Evolutionary conservation across 768 basidiomycete species (phyloP).

Genomic region (Phanerochaete sordida): DNA sequence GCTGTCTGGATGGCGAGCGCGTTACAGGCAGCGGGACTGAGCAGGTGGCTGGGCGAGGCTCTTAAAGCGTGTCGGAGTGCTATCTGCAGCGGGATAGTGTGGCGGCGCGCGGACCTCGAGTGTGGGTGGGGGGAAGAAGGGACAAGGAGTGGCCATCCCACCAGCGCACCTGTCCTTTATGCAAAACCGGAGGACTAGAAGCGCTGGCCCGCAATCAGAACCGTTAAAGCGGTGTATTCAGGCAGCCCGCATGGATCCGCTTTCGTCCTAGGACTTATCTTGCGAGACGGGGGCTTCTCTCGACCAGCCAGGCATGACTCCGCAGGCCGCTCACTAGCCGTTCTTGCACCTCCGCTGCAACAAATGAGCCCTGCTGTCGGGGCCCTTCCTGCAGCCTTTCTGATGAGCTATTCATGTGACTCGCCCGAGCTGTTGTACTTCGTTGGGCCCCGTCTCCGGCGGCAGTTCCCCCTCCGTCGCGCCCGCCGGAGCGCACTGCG

Average conservation of each 20-base stretch:
- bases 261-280: constrained; percentile 18
- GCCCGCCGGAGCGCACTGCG: background rate
- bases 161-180: constrained; percentile 12
- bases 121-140: constrained; percentile 4
- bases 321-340: constrained; percentile 17
- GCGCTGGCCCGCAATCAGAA: constrained; percentile 17
- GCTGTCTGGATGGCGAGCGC: too few species aligned
- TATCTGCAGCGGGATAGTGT: background rate
- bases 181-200: constrained; percentile 12
- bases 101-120: background rate
- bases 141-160: constrained; percentile 9
- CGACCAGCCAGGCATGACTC: constrained; percentile 6
- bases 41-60: background rate
- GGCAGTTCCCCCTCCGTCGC: constrained; percentile 8
- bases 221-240: constrained; percentile 12
- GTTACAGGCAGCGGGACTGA: background rate
- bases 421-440: background rate
- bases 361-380: constrained; percentile 7
- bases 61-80: background rate
- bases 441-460: background rate
- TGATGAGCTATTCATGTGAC: constrained; percentile 12
- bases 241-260: constrained; percentile 13
- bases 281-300: constrained; percentile 8
- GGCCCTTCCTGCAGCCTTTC: background rate
- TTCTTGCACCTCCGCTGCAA: constrained; percentile 4